Conservation (phyloP, 352 stramenopile genomes). For the Phytophthora chlamydospora region DNA sequence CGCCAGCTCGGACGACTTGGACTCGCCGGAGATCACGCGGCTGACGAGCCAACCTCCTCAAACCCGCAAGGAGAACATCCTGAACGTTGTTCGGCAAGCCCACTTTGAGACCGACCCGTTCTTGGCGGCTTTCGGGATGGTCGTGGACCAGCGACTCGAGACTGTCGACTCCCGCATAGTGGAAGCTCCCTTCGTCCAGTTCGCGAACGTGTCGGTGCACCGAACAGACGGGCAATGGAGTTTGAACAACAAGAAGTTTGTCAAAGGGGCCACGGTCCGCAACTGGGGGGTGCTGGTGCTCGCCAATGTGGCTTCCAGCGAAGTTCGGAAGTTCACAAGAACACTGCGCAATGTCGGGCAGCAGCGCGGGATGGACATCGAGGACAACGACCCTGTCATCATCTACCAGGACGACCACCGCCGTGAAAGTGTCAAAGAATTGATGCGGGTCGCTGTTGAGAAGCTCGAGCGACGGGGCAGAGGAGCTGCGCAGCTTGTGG, state of each 20-base stretch:
- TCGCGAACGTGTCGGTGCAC: slow-evolving; percentile 49
- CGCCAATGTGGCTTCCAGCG: slow-evolving; percentile 19
- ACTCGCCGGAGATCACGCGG: slow-evolving; percentile 73
- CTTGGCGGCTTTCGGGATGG: slow-evolving; percentile 55
- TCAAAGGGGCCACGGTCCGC: slow-evolving; percentile 36
- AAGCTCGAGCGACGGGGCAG: slow-evolving; percentile 16
- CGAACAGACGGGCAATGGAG: slow-evolving; percentile 68
- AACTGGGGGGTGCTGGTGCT: slow-evolving; percentile 59
- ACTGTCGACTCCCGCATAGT: slow-evolving; percentile 45
- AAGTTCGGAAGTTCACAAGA: slow-evolving; percentile 37
- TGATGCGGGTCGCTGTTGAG: slow-evolving; percentile 48
- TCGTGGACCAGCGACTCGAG: slow-evolving; percentile 46
- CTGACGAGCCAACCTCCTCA: slow-evolving; percentile 46
- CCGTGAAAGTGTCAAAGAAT: slow-evolving; percentile 39
- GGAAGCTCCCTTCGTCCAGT: slow-evolving; percentile 52
- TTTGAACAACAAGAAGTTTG: slow-evolving; percentile 63
- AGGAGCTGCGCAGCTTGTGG: slow-evolving; percentile 33
- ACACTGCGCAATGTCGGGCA: slow-evolving; percentile 28
- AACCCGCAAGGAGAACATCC: slow-evolving; percentile 43
- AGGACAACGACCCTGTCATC: slow-evolving; percentile 33
- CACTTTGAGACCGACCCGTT: slow-evolving; percentile 59
- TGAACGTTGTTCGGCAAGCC: slow-evolving; percentile 49
- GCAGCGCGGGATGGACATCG: slow-evolving; percentile 37
- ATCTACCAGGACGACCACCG: slow-evolving; percentile 37
- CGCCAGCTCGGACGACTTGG: slow-evolving; percentile 60